phyloP scores from a whole-genome alignment of 257 asterid genomes.

The Solanum sejunctum region DNA sequence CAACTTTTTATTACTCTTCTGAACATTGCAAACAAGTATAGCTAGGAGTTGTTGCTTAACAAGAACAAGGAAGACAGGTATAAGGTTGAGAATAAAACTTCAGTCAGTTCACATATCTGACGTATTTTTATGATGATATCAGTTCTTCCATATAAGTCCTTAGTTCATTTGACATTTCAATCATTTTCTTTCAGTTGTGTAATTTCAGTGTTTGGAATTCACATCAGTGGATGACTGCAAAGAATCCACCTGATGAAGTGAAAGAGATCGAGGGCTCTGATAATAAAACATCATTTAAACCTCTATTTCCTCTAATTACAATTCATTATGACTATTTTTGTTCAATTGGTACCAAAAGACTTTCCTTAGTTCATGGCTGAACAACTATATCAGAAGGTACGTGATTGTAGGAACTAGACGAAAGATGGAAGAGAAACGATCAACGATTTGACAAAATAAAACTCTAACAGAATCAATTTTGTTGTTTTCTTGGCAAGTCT shows the following conservation, averaged over 20 bases:
- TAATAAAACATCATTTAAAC: too few relatives aligned
- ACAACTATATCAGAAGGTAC: neutral
- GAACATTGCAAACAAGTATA: neutral
- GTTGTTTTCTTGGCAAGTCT: neutral
- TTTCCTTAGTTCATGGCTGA: neutral
- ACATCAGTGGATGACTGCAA: too few relatives aligned
- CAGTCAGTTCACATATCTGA: neutral
- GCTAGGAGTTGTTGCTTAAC: neutral
- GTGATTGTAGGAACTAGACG: neutral
- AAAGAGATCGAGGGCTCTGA: too few relatives aligned
- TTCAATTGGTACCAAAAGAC: neutral
- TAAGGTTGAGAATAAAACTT: neutral
- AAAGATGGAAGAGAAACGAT: neutral
- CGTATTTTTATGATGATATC: neutral
- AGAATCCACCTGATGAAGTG: too few relatives aligned
- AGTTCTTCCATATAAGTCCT: neutral
- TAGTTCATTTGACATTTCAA: neutral
- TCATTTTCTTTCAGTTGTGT: neutral
- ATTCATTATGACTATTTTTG: too few relatives aligned
- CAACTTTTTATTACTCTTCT: constrained; percentile 7
- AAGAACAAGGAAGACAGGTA: neutral
- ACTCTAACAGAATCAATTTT: neutral
- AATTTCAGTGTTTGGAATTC: neutral
- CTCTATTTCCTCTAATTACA: too few relatives aligned
- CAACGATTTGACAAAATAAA: neutral